A percentile compares a stretch with the other conserved stretches of the same genome.
phyloP scores from a whole-genome alignment of 805 yeast genomes.

The Saturnispora serradocipensis region DNA sequence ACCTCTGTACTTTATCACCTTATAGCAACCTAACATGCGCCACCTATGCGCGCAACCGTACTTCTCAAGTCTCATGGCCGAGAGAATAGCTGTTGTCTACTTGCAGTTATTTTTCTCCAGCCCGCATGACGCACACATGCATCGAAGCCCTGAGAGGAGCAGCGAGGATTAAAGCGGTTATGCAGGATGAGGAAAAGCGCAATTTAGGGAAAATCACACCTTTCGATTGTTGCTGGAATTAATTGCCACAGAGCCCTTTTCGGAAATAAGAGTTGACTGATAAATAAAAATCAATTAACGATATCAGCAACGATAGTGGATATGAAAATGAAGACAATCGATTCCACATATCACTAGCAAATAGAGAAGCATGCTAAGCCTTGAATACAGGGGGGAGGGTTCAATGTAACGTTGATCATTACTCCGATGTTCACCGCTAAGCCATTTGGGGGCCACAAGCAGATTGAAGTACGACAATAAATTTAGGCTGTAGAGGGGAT shows the following conservation, averaged over 20 bases:
- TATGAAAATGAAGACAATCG: too few species aligned
- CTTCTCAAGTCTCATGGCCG: neutral
- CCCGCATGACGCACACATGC: neutral
- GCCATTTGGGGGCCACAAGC: neutral
- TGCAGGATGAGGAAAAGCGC: neutral
- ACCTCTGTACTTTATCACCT: neutral
- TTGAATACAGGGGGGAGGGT: neutral
- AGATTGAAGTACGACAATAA: neutral
- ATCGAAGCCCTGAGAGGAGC: neutral
- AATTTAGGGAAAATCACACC: neutral
- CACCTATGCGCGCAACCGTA: neutral
- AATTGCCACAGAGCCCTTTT: neutral
- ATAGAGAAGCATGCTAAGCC: neutral
- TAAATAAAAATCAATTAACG: neutral
- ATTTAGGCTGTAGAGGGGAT: neutral
- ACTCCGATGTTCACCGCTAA: neutral
- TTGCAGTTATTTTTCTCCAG: neutral
- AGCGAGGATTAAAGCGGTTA: neutral
- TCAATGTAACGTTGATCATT: neutral
- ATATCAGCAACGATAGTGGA: neutral
- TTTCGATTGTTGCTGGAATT: neutral
- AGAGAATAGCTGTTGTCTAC: neutral
- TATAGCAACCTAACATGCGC: neutral
- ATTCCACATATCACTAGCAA: neutral
- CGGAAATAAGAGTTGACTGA: neutral